Evolutionary conservation across 2,329 filamentous ascomycete species (phyloP).

Genomic region (Colletotrichum shisoi): DNA sequence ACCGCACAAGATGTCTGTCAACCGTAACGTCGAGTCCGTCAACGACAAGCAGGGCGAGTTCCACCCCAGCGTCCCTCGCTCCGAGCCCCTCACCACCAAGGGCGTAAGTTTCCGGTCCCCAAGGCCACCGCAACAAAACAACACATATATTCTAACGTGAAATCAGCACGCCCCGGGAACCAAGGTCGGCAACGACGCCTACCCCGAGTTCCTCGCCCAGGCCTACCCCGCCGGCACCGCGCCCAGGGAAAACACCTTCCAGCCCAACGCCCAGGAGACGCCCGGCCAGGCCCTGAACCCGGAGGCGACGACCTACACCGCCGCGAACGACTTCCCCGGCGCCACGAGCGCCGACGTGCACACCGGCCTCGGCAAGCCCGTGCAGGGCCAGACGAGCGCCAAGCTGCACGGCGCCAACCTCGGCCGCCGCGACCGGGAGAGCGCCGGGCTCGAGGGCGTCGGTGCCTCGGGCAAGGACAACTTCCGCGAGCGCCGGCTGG

Average conservation of each 20-base stretch:
- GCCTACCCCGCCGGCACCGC: constrained; percentile 69
- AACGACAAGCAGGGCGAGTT: constrained; percentile 64
- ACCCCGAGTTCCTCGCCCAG: constrained; percentile 70
- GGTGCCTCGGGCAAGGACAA: constrained; percentile 47
- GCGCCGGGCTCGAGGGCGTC: constrained; percentile 52
- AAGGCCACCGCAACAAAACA: too few species aligned
- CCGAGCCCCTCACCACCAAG: constrained; percentile 61
- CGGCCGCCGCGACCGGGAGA: constrained; percentile 47
- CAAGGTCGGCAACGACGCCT: constrained; percentile 65
- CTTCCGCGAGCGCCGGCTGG: constrained; percentile 45
- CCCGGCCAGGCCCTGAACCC: constrained; percentile 48
- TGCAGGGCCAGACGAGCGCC: constrained; percentile 52
- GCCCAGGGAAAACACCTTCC: constrained; percentile 55
- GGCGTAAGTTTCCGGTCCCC: constrained; percentile 57
- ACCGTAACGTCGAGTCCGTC: constrained; percentile 60
- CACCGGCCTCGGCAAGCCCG: constrained; percentile 54
- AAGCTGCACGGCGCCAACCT: constrained; percentile 52
- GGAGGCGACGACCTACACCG: constrained; percentile 44
- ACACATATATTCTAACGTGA: too few species aligned
- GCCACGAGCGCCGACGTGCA: constrained; percentile 57
- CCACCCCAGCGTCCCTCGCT: constrained; percentile 57
- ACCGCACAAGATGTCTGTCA: constrained; percentile 51
- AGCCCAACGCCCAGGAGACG: constrained; percentile 50
- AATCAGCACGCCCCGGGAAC: constrained; percentile 72
- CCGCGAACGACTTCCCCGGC: constrained; percentile 52